Percentiles rank a stretch among this genome's conserved stretches.
Conservation (phyloP, 495 filamentous ascomycete genomes). For the Lophiotrema nucula region DNA sequence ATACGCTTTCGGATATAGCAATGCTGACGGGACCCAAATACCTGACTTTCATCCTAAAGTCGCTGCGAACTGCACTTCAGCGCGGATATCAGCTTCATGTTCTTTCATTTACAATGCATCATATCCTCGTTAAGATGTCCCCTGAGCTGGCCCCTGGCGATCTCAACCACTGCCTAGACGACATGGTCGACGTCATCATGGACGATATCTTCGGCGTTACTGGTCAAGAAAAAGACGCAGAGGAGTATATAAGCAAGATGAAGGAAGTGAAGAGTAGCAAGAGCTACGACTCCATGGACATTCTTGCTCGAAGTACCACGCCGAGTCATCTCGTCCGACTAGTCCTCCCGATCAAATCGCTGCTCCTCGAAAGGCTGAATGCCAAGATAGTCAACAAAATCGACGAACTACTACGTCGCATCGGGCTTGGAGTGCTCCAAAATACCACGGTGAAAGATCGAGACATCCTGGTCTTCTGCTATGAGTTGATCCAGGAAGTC, state of each 20-base stretch:
- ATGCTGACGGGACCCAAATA: constrained; percentile 74
- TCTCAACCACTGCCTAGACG: constrained; percentile 79
- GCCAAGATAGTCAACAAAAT: constrained; percentile 77
- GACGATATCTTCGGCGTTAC: constrained; percentile 95
- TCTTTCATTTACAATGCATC: constrained; percentile 90
- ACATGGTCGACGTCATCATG: constrained; percentile 83
- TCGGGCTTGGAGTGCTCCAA: constrained; percentile 74
- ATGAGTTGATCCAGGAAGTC: constrained; percentile 84
- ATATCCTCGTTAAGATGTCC: constrained; percentile 65
- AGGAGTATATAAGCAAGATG: constrained; percentile 92
- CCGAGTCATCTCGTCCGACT: constrained; percentile 71
- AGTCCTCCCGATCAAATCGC: constrained; percentile 68
- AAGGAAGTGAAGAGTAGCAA: constrained; percentile 97
- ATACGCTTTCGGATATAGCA: constrained; percentile 80
- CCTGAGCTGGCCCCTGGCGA: constrained; percentile 77
- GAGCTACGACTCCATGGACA: constrained; percentile 95
- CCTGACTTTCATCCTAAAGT: constrained; percentile 89
- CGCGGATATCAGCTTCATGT: constrained; percentile 93
- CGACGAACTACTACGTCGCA: constrained; percentile 82
- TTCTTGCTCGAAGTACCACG: constrained; percentile 77
- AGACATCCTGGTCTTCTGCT: constrained; percentile 85
- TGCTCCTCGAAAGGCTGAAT: constrained; percentile 80
- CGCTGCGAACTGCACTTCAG: constrained; percentile 75
- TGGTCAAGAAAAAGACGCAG: constrained; percentile 96
- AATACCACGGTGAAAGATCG: constrained; percentile 73